These are phyloP conservation scores for Pichia deserticola DNA, from an alignment of 805 yeast genomes.

Conservation along the genomic window DNA sequence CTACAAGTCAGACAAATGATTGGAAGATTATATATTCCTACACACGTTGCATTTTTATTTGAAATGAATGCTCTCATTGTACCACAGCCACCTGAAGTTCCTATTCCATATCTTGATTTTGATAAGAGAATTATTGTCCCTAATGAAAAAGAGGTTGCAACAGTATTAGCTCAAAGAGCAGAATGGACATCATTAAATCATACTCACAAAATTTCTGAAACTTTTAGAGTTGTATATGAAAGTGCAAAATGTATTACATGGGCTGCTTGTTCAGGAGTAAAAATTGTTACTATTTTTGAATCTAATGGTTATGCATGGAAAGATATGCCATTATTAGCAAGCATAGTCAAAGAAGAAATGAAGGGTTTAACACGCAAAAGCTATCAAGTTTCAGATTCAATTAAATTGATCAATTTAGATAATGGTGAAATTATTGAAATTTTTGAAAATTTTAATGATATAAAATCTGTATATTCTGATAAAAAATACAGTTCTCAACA, in stretches of 20 bases:
- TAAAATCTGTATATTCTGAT: too few relatives aligned
- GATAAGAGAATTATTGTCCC: slow-evolving; percentile 36
- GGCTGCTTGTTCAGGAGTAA: slow-evolving; percentile 22
- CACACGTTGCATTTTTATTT: slow-evolving; percentile 27
- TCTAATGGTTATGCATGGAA: slow-evolving; percentile 25
- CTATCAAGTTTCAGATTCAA: slow-evolving; percentile 13
- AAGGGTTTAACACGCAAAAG: slow-evolving; percentile 13
- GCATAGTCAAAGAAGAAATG: slow-evolving; percentile 23
- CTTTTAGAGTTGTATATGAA: slow-evolving; percentile 31
- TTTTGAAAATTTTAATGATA: slow-evolving; percentile 3
- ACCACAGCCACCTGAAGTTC: slow-evolving; percentile 36
- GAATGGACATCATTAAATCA: slow-evolving; percentile 34
- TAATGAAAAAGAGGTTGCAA: slow-evolving; percentile 27
- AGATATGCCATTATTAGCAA: slow-evolving; percentile 17
- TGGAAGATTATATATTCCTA: slow-evolving; percentile 23
- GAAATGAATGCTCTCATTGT: slow-evolving; percentile 24
- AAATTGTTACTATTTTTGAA: slow-evolving; percentile 22
- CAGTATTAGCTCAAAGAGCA: slow-evolving; percentile 27
- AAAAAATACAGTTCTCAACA: neutral
- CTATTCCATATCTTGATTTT: slow-evolving; percentile 36
- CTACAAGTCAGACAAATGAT: slow-evolving; percentile 9
- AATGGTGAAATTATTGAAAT: slow-evolving; percentile 11
- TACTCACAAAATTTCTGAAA: slow-evolving; percentile 36
- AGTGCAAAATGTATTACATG: slow-evolving; percentile 28
- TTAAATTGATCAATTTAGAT: slow-evolving; percentile 19